A percentile compares a stretch with the other conserved stretches of the same genome.
phyloP scores from a whole-genome alignment of 2,329 filamentous ascomycete genomes.

The Orbilia blumenaviensis region DNA sequence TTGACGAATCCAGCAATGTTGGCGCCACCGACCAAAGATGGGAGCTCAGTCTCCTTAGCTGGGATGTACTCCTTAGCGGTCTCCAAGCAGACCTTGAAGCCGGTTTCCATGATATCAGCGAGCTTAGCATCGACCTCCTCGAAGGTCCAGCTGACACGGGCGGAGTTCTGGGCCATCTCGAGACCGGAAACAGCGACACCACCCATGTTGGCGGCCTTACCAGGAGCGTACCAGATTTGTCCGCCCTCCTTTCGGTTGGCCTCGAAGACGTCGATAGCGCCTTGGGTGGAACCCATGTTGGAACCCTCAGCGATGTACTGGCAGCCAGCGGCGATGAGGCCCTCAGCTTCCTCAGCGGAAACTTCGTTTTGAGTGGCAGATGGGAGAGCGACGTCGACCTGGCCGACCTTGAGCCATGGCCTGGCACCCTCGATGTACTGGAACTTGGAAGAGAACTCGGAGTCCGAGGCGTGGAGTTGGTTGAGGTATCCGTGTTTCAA shows the following conservation, averaged over 20 bases:
- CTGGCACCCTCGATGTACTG: slow-evolving; percentile 86
- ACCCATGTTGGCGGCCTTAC: slow-evolving; percentile 96
- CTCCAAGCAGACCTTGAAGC: slow-evolving; percentile 86
- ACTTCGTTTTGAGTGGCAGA: slow-evolving; percentile 98
- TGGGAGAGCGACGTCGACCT: slow-evolving; percentile 90
- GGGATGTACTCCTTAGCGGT: slow-evolving; percentile 90
- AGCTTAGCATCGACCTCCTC: slow-evolving; percentile 93
- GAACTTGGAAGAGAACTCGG: slow-evolving; percentile 72
- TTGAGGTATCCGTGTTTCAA: slow-evolving; percentile 83
- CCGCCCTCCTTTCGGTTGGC: slow-evolving; percentile 73
- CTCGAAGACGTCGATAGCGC: slow-evolving; percentile 94
- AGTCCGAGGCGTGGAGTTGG: slow-evolving; percentile 69
- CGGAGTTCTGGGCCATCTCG: slow-evolving; percentile 98
- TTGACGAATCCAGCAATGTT: slow-evolving; percentile 99
- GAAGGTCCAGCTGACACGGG: slow-evolving; percentile 81
- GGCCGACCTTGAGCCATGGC: slow-evolving; percentile 89
- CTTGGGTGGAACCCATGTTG: slow-evolving; percentile 99
- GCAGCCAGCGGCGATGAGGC: slow-evolving; percentile 77
- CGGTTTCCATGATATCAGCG: slow-evolving; percentile 92
- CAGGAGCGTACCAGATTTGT: slow-evolving; percentile 90
- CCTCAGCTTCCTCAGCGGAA: slow-evolving; percentile 85
- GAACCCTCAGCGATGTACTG: slow-evolving; percentile 93
- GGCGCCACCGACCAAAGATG: slow-evolving; percentile 87
- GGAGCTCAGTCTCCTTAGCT: slow-evolving; percentile 80
- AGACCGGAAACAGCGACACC: slow-evolving; percentile 96